Percentiles rank a stretch among this genome's conserved stretches.
Conservation (phyloP, 352 stramenopile genomes). For the Lagenidium sp. region DNA sequence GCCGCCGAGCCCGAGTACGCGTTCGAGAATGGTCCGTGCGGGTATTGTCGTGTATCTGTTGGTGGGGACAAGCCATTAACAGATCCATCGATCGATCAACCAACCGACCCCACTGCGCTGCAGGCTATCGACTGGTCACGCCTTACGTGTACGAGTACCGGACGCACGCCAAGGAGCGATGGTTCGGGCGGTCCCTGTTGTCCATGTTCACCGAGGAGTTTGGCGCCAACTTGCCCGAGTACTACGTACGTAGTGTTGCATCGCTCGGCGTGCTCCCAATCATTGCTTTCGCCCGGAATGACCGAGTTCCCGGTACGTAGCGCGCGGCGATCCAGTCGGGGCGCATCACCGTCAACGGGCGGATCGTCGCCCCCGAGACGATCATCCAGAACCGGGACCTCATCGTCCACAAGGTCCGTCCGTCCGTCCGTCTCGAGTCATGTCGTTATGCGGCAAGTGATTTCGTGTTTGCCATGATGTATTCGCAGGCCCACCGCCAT, state of each 20-base stretch:
- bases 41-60: no score
- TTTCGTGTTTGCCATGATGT: background rate
- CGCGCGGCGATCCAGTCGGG: slow-evolving; percentile 89
- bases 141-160: slow-evolving; percentile 96
- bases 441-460: background rate
- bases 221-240: slow-evolving; percentile 75
- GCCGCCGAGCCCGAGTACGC: slow-evolving; percentile 38
- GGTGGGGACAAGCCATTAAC: no score
- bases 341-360: slow-evolving; percentile 90
- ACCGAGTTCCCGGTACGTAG: slow-evolving; percentile 23
- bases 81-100: no score
- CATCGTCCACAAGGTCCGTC: slow-evolving; percentile 83
- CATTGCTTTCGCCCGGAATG: no score
- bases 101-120: no score
- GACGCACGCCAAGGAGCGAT: slow-evolving; percentile 93
- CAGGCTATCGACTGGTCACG: slow-evolving; percentile 79
- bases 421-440: background rate
- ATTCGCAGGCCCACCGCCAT: slow-evolving; percentile 87
- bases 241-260: slow-evolving; percentile 35
- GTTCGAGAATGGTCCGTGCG: slow-evolving; percentile 44
- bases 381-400: slow-evolving; percentile 90
- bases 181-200: slow-evolving; percentile 86
- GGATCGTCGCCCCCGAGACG: slow-evolving; percentile 66
- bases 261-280: background rate
- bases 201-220: slow-evolving; percentile 89